Conservation (phyloP, 2,329 filamentous ascomycete genomes). For the Graphilbum fragrans region DNA sequence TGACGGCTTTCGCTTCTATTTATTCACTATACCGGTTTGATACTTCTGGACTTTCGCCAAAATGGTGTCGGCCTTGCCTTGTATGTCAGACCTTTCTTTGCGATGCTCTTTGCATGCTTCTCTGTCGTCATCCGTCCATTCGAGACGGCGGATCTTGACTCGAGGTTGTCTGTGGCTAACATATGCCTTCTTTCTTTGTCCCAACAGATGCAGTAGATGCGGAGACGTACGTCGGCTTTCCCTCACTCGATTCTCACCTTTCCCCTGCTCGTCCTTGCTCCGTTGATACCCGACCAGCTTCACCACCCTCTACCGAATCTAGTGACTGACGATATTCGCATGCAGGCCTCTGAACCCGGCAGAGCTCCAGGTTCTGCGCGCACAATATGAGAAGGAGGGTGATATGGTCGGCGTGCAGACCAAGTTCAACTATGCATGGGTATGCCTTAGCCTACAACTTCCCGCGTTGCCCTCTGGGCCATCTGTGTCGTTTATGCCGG, state of each 20-base stretch:
- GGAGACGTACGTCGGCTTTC: slow-evolving; percentile 57
- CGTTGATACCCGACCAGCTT: background rate
- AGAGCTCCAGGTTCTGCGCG: slow-evolving; percentile 82
- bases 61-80: slow-evolving; percentile 10
- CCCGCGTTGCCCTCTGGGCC: too few relatives aligned
- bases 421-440: slow-evolving; percentile 99
- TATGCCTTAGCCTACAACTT: slow-evolving; percentile 30
- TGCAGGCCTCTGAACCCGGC: slow-evolving; percentile 74
- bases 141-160: too few relatives aligned
- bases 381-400: slow-evolving; percentile 95
- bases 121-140: background rate
- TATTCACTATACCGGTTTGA: too few relatives aligned
- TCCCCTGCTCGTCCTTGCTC: background rate
- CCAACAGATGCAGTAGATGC: slow-evolving; percentile 84
- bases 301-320: background rate
- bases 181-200: background rate
- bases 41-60: background rate
- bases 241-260: background rate
- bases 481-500: background rate
- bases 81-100: slow-evolving; percentile 2
- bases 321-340: background rate
- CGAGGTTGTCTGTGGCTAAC: slow-evolving; percentile 1
- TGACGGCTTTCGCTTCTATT: too few relatives aligned
- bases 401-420: slow-evolving; percentile 95
- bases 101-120: background rate